phyloP scores from a whole-genome alignment of 2,329 filamentous ascomycete genomes.

The Tolypocladium tropicale region DNA sequence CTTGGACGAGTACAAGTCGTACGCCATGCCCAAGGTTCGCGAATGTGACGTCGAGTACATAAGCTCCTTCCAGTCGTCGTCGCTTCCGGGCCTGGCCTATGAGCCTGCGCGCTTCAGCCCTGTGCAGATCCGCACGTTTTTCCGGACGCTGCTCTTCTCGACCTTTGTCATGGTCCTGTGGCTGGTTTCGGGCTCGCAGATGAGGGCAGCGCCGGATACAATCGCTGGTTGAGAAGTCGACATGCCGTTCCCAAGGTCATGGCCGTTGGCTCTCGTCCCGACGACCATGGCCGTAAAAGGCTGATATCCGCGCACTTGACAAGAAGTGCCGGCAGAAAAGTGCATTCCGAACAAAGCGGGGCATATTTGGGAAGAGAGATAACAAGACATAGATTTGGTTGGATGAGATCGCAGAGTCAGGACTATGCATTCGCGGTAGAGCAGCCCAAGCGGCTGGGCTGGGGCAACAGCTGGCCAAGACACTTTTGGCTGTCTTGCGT shows the following conservation, averaged over 20 bases:
- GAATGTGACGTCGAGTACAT: constrained; percentile 53
- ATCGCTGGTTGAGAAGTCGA: background rate
- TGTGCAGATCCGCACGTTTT: constrained; percentile 25
- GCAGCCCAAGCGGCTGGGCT: background rate
- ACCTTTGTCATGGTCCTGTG: constrained; percentile 32
- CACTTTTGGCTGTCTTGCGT: background rate
- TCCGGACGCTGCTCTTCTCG: constrained; percentile 32
- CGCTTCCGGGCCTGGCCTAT: constrained; percentile 16
- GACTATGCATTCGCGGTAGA: background rate
- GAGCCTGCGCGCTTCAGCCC: constrained; percentile 8
- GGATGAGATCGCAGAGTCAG: background rate
- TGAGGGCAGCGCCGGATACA: constrained; percentile 6
- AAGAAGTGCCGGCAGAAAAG: background rate
- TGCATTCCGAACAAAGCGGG: background rate
- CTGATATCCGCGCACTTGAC: background rate
- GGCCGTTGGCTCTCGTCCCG: background rate
- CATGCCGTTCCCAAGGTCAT: background rate
- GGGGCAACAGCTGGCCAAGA: background rate
- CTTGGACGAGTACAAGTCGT: constrained; percentile 63
- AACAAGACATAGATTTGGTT: background rate
- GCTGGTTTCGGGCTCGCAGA: constrained; percentile 25
- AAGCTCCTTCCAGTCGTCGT: constrained; percentile 33
- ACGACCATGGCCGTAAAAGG: background rate
- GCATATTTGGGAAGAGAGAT: background rate
- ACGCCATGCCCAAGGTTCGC: constrained; percentile 49